These are phyloP conservation scores for Penicillium turbatum DNA, from an alignment of 495 filamentous ascomycete species.

Conservation along the genomic window DNA sequence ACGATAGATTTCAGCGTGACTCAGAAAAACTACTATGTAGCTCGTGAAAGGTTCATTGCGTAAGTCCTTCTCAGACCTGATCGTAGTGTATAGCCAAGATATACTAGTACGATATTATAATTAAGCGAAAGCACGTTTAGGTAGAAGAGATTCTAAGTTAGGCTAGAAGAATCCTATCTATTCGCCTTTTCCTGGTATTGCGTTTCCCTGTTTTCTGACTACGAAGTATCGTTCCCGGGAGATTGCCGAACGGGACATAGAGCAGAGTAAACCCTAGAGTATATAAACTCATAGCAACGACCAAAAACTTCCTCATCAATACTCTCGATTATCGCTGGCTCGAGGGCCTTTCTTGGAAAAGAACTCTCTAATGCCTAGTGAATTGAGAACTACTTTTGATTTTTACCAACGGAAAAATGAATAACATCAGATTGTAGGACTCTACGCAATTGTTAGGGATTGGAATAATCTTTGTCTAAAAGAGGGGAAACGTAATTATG, in stretches of 20 bases:
- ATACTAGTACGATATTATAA: not conserved
- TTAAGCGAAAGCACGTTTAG: not conserved
- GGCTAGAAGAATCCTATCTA: constrained; percentile 11
- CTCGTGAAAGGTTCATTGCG: constrained; percentile 16
- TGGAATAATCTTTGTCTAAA: not conserved
- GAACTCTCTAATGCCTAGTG: constrained; percentile 2
- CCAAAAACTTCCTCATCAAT: constrained; percentile 16
- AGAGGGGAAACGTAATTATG: not conserved
- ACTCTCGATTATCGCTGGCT: constrained; percentile 5
- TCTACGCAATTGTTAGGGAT: constrained; percentile 1
- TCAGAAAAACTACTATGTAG: constrained; percentile 29
- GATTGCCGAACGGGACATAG: constrained; percentile 1
- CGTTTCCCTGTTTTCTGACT: not conserved
- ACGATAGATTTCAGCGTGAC: constrained; percentile 29
- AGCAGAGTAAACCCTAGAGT: constrained; percentile 18
- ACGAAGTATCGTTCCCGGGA: not conserved
- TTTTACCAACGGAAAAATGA: constrained; percentile 5
- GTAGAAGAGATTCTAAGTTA: constrained; percentile 15
- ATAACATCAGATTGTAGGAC: constrained; percentile 2
- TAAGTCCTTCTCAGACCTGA: not conserved
- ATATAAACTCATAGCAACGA: constrained; percentile 19
- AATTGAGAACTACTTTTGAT: constrained; percentile 9
- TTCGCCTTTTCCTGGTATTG: not conserved
- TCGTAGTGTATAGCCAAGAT: constrained; percentile 7
- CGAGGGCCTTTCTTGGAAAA: constrained; percentile 3